Percentiles rank a stretch among this genome's conserved stretches.
Evolutionary conservation across 352 stramenopile species (phyloP).

Genomic region (Thraustotheca clavata): DNA sequence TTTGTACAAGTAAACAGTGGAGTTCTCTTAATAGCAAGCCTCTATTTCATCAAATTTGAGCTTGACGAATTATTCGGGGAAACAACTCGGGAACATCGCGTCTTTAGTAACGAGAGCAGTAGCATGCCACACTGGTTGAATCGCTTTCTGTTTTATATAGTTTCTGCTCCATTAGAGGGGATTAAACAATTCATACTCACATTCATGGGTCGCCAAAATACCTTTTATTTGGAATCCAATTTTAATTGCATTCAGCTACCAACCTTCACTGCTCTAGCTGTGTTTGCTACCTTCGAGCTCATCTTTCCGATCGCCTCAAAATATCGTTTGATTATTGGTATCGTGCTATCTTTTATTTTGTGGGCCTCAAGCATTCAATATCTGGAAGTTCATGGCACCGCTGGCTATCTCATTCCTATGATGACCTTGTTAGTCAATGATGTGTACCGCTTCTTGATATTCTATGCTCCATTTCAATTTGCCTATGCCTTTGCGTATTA

Average conservation of each 20-base stretch:
- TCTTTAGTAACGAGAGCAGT: background rate
- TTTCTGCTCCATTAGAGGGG: background rate
- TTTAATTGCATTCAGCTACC: background rate
- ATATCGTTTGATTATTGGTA: background rate
- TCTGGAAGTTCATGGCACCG: background rate
- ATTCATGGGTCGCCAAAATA: background rate
- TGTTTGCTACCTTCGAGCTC: background rate
- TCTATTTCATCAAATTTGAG: slow-evolving; percentile 8
- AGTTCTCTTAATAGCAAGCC: background rate
- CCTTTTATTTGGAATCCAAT: slow-evolving; percentile 6
- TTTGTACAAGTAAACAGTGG: background rate
- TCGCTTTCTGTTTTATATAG: background rate
- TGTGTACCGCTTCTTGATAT: slow-evolving; percentile 6
- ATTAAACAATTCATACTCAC: background rate
- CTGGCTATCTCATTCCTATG: slow-evolving; percentile 11
- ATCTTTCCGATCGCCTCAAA: background rate
- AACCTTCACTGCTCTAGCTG: background rate
- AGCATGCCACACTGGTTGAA: background rate
- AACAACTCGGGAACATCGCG: background rate
- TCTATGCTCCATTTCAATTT: background rate
- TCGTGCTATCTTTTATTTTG: background rate
- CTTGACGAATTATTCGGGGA: slow-evolving; percentile 3
- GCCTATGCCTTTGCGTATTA: slow-evolving; percentile 6
- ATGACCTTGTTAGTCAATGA: slow-evolving; percentile 7
- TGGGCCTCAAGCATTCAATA: slow-evolving; percentile 5